phyloP scores from a whole-genome alignment of 495 filamentous ascomycete genomes.

The Trypethelium eluteriae region DNA sequence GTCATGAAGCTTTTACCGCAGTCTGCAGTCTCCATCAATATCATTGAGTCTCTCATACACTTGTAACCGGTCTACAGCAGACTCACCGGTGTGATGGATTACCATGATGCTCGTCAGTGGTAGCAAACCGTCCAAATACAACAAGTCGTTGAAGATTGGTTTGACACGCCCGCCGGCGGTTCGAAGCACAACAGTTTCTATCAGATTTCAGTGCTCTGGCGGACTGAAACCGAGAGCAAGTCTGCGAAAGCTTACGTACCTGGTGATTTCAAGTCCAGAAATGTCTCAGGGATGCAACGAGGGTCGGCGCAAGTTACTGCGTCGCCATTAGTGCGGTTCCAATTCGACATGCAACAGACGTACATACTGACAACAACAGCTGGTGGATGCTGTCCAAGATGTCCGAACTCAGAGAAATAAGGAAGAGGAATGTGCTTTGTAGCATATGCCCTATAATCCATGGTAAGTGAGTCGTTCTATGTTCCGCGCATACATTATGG shows the following conservation, averaged over 20 bases:
- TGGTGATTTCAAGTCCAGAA: constrained; percentile 5
- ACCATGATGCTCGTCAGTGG: constrained; percentile 10
- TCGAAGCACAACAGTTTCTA: constrained; percentile 6
- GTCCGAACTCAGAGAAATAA: background rate
- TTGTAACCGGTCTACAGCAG: background rate
- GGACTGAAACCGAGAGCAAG: background rate
- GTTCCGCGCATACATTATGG: background rate
- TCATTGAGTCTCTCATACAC: background rate
- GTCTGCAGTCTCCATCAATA: constrained; percentile 5
- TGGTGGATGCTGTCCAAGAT: background rate
- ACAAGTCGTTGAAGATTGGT: background rate
- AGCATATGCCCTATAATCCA: background rate
- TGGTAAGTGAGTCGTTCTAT: background rate
- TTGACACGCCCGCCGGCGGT: constrained; percentile 13
- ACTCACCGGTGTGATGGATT: constrained; percentile 13
- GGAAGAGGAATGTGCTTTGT: background rate
- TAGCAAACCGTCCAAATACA: constrained; percentile 4
- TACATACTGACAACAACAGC: background rate
- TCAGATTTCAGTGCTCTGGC: background rate
- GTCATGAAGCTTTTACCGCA: constrained; percentile 12
- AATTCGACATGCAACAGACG: background rate
- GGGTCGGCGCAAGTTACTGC: constrained; percentile 15
- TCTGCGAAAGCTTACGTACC: background rate
- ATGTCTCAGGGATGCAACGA: constrained; percentile 14
- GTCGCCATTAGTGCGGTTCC: background rate